phyloP scores from a whole-genome alignment of 73 alveolate genomes.

The Stentor coeruleus region DNA sequence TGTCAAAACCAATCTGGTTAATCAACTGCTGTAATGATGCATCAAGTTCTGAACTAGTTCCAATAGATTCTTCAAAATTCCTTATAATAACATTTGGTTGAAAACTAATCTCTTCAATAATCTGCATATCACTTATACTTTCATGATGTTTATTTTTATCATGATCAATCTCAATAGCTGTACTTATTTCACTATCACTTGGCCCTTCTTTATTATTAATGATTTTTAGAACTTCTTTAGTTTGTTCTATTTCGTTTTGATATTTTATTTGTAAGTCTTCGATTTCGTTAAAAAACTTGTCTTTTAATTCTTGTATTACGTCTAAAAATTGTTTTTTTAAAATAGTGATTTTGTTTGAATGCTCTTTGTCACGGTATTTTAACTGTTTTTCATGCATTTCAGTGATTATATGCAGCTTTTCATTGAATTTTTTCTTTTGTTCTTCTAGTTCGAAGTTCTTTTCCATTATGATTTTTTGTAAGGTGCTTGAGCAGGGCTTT shows the following conservation, averaged over 20 bases:
- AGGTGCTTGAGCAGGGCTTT: too few species aligned
- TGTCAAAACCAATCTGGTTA: neutral
- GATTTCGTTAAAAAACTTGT: neutral
- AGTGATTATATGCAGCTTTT: neutral
- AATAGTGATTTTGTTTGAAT: neutral
- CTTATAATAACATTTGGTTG: neutral
- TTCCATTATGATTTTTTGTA: neutral
- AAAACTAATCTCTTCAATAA: neutral
- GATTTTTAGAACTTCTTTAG: neutral
- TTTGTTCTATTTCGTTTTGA: too few species aligned
- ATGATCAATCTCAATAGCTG: neutral
- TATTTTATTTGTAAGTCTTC: neutral
- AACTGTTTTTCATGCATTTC: neutral
- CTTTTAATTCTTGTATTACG: neutral
- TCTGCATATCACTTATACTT: neutral
- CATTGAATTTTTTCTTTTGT: neutral
- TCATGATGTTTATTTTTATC: neutral
- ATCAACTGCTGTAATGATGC: neutral
- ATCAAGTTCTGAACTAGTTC: neutral
- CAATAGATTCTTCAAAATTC: neutral
- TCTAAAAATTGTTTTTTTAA: neutral
- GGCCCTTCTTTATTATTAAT: neutral
- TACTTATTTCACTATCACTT: neutral
- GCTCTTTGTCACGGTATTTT: neutral
- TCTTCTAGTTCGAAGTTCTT: neutral